Conservation (phyloP, 441 rosid species). For the Mallotus japonicus region DNA sequence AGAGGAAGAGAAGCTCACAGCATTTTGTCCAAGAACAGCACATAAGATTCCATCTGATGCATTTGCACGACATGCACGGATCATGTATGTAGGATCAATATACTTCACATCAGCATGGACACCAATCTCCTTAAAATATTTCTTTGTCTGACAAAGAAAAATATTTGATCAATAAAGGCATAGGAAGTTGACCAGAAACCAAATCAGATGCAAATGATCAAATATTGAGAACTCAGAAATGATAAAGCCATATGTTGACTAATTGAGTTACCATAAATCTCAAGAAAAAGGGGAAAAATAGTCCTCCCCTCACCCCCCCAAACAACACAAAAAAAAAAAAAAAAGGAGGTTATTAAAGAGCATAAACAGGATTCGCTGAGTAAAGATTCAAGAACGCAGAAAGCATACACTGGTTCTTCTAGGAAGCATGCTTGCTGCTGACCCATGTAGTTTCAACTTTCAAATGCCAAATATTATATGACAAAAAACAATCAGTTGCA, state of each 20-base stretch:
- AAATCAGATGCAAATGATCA: background rate
- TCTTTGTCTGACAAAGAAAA: conserved; percentile 55
- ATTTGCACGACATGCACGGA: conserved; percentile 93
- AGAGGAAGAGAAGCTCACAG: conserved; percentile 50
- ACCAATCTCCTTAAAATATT: conserved; percentile 65
- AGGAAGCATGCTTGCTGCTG: background rate
- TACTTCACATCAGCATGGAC: conserved; percentile 82
- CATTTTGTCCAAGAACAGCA: conserved; percentile 96
- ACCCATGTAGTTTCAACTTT: background rate
- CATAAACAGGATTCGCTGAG: background rate
- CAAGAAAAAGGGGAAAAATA: too few relatives aligned
- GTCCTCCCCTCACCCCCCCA: background rate
- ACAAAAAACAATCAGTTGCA: background rate
- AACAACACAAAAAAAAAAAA: too few relatives aligned
- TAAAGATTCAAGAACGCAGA: background rate
- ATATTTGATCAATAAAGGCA: conserved; percentile 1
- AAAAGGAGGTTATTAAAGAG: background rate
- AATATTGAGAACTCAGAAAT: background rate
- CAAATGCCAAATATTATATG: background rate
- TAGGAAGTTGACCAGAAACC: conserved; percentile 9
- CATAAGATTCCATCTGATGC: conserved; percentile 96
- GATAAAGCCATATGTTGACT: background rate
- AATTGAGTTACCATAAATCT: background rate
- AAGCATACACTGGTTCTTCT: background rate
- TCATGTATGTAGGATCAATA: conserved; percentile 99